Base-by-base conservation (phyloP, 2,329 filamentous ascomycete genomes). In the Cryphonectria japonica region DNA sequence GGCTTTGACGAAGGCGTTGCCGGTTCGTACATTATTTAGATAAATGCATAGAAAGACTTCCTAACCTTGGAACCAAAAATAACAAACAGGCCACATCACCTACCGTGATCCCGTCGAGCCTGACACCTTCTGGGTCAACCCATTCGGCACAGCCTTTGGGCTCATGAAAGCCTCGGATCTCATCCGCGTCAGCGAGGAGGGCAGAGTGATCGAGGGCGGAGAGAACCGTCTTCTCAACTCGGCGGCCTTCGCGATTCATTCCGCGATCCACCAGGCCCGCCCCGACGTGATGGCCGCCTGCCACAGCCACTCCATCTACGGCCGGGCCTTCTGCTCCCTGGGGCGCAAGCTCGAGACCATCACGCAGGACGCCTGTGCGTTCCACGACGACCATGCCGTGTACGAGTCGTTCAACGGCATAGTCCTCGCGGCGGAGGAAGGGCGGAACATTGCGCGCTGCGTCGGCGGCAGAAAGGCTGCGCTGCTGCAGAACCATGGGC, bases 51-150 rank as follows among this genome's bases (percentile, higher is more conserved):
- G 34, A 39, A 8, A 16, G 16, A 7, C 19, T 43, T 26, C n/a
- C 70, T 75, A 60, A 74, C 60, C 37, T 3, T 39, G 37, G 2
- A 13, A 39, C 9, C 1, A 3, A 39, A 13, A 39, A 39, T 0
- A 19, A 2, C 19, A 3, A 8, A 41, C 50, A 73, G 69, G 71
- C 13, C 71, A 72, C 43, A 73, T 73, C 34, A 73, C 69, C 4
- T 57, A 64, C 37, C 59, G 43, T 14, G 78, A 91, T 73, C 89
- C 89, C 0, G 85, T 91, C 14, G 86, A 90, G 62, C 87, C 87
- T 0, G 79, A 82, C 2, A 88, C 85, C 0, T 91, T 91, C 80
- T 91, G 89, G 89, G 88, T 92, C 5, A 92, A 92, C 74, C 90
- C 89, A 0, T 89, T 91, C 69, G 89, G 89, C 60, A 90, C 88